Evolutionary conservation across 306 rosid species (phyloP).

Genomic region (Vigna nakashimae): DNA sequence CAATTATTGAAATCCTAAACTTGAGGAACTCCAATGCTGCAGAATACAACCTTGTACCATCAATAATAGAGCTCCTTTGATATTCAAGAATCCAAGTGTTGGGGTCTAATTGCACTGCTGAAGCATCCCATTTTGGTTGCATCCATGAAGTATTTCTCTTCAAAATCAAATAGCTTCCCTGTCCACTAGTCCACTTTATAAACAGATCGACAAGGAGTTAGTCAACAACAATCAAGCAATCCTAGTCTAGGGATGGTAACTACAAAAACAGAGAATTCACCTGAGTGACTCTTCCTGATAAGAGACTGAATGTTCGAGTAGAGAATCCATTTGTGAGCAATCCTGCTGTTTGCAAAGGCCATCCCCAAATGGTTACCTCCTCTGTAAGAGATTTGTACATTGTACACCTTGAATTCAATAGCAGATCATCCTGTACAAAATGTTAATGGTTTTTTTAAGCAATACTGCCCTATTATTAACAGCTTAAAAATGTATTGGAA

Average conservation of each 20-base stretch:
- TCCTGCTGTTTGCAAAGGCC: constrained; percentile 98
- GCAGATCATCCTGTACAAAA: constrained; percentile 69
- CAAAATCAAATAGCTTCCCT: constrained; percentile 57
- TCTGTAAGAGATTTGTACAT: constrained; percentile 76
- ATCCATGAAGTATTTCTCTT: constrained; percentile 77
- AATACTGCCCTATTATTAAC: not conserved
- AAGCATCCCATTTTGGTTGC: constrained; percentile 72
- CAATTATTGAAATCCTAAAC: constrained; percentile 45
- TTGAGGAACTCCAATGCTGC: constrained; percentile 56
- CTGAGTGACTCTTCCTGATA: constrained; percentile 88
- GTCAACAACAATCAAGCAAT: constrained; percentile 19
- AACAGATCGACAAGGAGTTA: constrained; percentile 33
- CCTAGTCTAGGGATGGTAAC: not conserved
- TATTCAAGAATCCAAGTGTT: constrained; percentile 92
- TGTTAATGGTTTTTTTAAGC: not conserved
- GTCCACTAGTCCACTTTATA: constrained; percentile 80
- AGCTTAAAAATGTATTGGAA: not conserved
- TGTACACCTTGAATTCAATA: constrained; percentile 73
- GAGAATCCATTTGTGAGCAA: constrained; percentile 72
- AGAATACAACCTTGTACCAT: constrained; percentile 56
- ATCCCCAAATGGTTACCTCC: constrained; percentile 86
- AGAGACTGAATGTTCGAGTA: constrained; percentile 59
- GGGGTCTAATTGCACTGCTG: constrained; percentile 79
- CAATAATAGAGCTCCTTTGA: constrained; percentile 54
- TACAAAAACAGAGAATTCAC: constrained; percentile 46